These are phyloP conservation scores for Hippophae rhamnoides DNA, from an alignment of 306 rosid genomes.

Conservation along the genomic window DNA sequence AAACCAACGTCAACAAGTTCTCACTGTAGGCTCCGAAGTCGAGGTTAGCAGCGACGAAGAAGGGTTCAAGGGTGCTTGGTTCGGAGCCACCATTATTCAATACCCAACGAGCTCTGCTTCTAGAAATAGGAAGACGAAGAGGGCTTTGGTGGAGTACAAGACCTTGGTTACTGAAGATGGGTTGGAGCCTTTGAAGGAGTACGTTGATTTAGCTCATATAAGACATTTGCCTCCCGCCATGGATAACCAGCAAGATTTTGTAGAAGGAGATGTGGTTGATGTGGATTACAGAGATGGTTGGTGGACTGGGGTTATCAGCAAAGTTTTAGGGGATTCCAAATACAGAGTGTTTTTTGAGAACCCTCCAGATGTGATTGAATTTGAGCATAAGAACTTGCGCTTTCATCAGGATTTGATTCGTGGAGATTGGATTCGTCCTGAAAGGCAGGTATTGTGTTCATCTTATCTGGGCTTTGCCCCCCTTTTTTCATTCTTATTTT, in stretches of 20 bases:
- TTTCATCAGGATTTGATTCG: slow-evolving; percentile 33
- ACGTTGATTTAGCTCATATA: slow-evolving; percentile 14
- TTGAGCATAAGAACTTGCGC: slow-evolving; percentile 21
- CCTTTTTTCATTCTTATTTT: neutral
- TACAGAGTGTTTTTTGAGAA: slow-evolving; percentile 30
- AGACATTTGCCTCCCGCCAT: slow-evolving; percentile 35
- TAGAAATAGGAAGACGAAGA: slow-evolving; percentile 17
- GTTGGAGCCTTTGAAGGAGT: slow-evolving; percentile 20
- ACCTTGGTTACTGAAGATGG: slow-evolving; percentile 32
- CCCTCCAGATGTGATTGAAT: slow-evolving; percentile 32
- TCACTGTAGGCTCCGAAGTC: slow-evolving; percentile 20
- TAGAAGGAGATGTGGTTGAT: slow-evolving; percentile 32
- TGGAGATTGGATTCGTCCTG: slow-evolving; percentile 33
- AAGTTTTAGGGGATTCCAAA: slow-evolving; percentile 15
- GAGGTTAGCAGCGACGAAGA: slow-evolving; percentile 43
- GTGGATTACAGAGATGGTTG: slow-evolving; percentile 39
- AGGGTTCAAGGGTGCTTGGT: slow-evolving; percentile 40
- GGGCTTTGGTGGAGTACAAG: slow-evolving; percentile 28
- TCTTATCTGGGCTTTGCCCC: neutral
- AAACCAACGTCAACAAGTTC: slow-evolving; percentile 12
- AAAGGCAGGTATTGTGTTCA: slow-evolving; percentile 21
- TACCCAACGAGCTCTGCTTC: slow-evolving; percentile 9
- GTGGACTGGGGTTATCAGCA: slow-evolving; percentile 39
- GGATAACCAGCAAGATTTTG: slow-evolving; percentile 5
- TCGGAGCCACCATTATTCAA: slow-evolving; percentile 28